A percentile compares a stretch with the other conserved stretches of the same genome.
These are phyloP conservation scores for Cladosporium velox DNA, from an alignment of 2,329 filamentous ascomycete genomes.

Conservation along the genomic window DNA sequence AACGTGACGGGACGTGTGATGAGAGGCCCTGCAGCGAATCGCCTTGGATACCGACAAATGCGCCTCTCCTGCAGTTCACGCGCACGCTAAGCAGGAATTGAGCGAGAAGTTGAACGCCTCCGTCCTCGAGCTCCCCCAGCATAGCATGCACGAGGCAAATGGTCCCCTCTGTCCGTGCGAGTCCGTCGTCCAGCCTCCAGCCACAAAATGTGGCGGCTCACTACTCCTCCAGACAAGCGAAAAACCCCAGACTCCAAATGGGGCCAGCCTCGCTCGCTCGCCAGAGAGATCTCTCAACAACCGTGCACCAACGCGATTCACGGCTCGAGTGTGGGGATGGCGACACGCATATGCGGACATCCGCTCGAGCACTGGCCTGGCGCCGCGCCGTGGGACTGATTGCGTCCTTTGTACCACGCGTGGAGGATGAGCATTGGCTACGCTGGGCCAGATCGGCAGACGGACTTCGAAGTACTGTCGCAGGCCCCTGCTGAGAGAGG, in stretches of 20 bases:
- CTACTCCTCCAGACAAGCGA: not conserved
- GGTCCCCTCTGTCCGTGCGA: not conserved
- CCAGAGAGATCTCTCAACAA: constrained; percentile 1
- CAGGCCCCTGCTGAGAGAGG: constrained; percentile 10
- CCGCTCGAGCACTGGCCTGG: constrained; percentile 16
- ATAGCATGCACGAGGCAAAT: not conserved
- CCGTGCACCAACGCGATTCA: constrained; percentile 10
- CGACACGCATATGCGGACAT: constrained; percentile 14
- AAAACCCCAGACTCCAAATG: not conserved
- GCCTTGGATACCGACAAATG: constrained; percentile 5
- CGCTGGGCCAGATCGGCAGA: constrained; percentile 7
- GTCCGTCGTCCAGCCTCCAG: not conserved
- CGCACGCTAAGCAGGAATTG: constrained; percentile 1
- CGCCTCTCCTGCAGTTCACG: constrained; percentile 5
- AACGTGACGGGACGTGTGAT: not conserved
- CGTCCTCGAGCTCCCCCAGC: not conserved
- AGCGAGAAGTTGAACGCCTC: not conserved
- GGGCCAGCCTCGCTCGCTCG: not conserved
- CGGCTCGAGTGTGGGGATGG: constrained; percentile 20
- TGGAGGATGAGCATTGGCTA: constrained; percentile 9
- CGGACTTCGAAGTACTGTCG: constrained; percentile 1
- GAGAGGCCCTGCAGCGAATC: not conserved
- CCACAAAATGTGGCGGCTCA: constrained; percentile 4
- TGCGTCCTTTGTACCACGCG: constrained; percentile 14
- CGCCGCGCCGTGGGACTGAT: constrained; percentile 13